These are phyloP conservation scores for Castanospermum australe DNA, from an alignment of 306 rosid species.

Conservation along the genomic window DNA sequence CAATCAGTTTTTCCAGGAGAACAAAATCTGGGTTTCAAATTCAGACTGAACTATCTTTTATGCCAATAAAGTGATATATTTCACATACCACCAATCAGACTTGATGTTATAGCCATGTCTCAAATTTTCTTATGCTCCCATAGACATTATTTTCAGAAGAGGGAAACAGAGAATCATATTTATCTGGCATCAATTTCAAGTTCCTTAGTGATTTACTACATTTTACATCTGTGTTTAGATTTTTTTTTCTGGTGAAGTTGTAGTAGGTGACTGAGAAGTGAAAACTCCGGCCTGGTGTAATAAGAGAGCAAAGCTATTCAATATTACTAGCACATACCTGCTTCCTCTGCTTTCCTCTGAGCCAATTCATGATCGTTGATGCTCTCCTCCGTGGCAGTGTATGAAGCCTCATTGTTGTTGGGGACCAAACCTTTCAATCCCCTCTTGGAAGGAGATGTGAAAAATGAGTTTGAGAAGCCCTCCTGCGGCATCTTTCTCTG, in stretches of 20 bases:
- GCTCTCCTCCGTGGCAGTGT: conserved; percentile 50
- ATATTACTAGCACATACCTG: conserved; percentile 51
- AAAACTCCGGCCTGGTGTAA: background rate
- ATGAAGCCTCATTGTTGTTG: conserved; percentile 47
- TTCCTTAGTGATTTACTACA: too few species aligned
- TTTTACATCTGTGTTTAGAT: background rate
- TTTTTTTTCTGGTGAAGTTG: background rate
- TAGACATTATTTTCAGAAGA: background rate
- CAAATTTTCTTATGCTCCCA: background rate
- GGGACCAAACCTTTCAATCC: conserved; percentile 70
- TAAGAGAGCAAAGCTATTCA: background rate
- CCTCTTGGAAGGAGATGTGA: conserved; percentile 83
- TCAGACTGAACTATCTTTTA: background rate
- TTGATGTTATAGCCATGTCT: background rate
- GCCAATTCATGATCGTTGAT: conserved; percentile 89
- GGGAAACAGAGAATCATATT: background rate
- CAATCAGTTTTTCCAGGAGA: background rate
- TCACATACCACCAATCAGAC: background rate
- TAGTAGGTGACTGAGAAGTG: background rate
- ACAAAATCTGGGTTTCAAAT: background rate
- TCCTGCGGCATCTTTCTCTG: conserved; percentile 71
- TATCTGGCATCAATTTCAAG: background rate
- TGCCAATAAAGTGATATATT: background rate
- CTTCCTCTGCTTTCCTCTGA: conserved; percentile 96
- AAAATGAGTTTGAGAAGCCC: conserved; percentile 39